A percentile compares a stretch with the other conserved stretches of the same genome.
phyloP scores from a whole-genome alignment of 176 grass and related monocot species.

The Puccinellia tenuiflora region DNA sequence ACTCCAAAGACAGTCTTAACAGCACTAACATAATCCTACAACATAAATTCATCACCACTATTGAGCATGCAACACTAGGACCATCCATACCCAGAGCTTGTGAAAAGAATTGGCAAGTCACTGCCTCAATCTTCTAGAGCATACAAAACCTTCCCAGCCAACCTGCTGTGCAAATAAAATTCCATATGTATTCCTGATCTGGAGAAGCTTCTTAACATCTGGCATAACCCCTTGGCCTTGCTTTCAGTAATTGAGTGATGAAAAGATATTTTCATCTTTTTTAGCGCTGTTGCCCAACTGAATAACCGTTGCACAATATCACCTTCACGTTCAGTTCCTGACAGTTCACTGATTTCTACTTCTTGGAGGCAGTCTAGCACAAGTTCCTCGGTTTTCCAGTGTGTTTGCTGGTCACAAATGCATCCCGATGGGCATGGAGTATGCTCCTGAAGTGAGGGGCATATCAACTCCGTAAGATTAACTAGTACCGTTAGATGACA shows the following conservation, averaged over 20 bases:
- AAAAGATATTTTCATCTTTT: conserved; percentile 20
- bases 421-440: not conserved
- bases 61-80: not conserved
- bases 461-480: not conserved
- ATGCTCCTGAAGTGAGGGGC: not conserved
- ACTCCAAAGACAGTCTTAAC: not conserved
- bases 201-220: not conserved
- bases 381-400: conserved; percentile 8
- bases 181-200: not conserved
- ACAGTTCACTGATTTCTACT: not conserved
- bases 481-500: not conserved
- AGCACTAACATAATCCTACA: not conserved
- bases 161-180: not conserved
- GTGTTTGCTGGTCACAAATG: not conserved
- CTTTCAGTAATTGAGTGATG: not conserved
- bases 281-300: not conserved
- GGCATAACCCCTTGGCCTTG: conserved; percentile 7
- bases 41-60: not conserved
- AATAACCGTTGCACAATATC: conserved; percentile 9
- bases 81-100: not conserved
- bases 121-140: not conserved
- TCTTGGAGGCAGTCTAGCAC: not conserved
- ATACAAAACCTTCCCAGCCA: not conserved
- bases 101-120: not conserved
- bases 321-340: conserved; percentile 10